Base-by-base conservation (phyloP, 176 grass and related monocot species). In the Metroxylon sagu region DNA sequence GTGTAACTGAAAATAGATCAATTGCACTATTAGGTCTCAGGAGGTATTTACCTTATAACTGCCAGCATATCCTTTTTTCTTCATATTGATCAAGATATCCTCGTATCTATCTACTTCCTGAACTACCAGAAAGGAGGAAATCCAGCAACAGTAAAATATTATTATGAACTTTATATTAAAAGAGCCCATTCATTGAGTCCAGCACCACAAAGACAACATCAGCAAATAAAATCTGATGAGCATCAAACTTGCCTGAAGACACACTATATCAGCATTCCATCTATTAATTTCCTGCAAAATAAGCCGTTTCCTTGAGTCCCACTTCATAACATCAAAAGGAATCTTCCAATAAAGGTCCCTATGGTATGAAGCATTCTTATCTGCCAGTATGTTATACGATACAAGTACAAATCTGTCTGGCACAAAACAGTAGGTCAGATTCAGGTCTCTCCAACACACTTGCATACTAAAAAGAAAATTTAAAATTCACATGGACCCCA, bases 311-410 rank as follows among this genome's bases (percentile, higher is more conserved):
- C 90, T 89, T 4, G 77, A 89, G 61, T 95, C 77, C 90, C 90
- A 90, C 14, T 73, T 64, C 74, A 87, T 56, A 31, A 76, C 65
- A 57, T 95, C 77, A 71, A 30, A 71, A 64, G 83, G 83, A 71
- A 84, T 73, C 16, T 81, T 79, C 67, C 29, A 59, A 73, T 95
- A 95, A 61, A 95, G 85, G 59, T 87, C 71, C 5, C 67, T 65
- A 63, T 95, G 83, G 16, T 81, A 79, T 48, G 23, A 56, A 0
- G 74, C 83, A 66, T 95, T 86, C 70, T 76, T 30, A 76, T 87
- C 83, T 29, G 82, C 90, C 83, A 95, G 76, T 26, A 95, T 95
- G 68, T 95, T 90, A 68, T 95, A 90, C 29, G 90, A 87, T 76
- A 90, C 83, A 74, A 95, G 81, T 49, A 82, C 73, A 57, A 79